Conservation (phyloP, 805 yeast genomes). For the Hanseniaspora clermontiae region DNA sequence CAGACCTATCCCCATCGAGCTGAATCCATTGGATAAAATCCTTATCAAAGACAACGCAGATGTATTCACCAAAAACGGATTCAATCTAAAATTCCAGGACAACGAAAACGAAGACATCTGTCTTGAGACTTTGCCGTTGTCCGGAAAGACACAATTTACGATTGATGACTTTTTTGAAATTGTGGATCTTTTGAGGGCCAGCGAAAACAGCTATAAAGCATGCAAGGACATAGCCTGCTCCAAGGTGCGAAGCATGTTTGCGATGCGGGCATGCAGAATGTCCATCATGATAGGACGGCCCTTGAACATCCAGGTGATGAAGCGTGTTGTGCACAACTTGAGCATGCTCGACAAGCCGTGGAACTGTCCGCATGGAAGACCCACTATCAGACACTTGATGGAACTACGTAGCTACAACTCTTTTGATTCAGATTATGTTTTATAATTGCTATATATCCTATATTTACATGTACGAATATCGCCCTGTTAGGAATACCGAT, state of each 20-base stretch:
- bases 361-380: slow-evolving; percentile 96
- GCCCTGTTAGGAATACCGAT: too few relatives aligned
- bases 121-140: slow-evolving; percentile 56
- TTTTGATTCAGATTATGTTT: slow-evolving; percentile 34
- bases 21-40: slow-evolving; percentile 69
- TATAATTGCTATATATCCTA: slow-evolving; percentile 15
- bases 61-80: slow-evolving; percentile 65
- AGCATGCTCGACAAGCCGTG: slow-evolving; percentile 79
- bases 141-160: slow-evolving; percentile 57
- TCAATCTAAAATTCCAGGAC: slow-evolving; percentile 32
- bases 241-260: slow-evolving; percentile 72
- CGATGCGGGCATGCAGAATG: slow-evolving; percentile 88
- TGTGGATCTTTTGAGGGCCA: slow-evolving; percentile 47
- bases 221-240: slow-evolving; percentile 39
- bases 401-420: slow-evolving; percentile 40
- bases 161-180: slow-evolving; percentile 61
- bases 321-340: slow-evolving; percentile 50
- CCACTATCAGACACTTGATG: slow-evolving; percentile 83
- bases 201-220: slow-evolving; percentile 30
- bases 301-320: slow-evolving; percentile 49
- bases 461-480: not conserved
- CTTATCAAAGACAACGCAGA: slow-evolving; percentile 47
- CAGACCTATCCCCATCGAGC: slow-evolving; percentile 40
- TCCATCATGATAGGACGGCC: slow-evolving; percentile 89
- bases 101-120: slow-evolving; percentile 41